Base-by-base conservation (phyloP, 2,329 filamentous ascomycete species). In the Fusarium sp. region DNA sequence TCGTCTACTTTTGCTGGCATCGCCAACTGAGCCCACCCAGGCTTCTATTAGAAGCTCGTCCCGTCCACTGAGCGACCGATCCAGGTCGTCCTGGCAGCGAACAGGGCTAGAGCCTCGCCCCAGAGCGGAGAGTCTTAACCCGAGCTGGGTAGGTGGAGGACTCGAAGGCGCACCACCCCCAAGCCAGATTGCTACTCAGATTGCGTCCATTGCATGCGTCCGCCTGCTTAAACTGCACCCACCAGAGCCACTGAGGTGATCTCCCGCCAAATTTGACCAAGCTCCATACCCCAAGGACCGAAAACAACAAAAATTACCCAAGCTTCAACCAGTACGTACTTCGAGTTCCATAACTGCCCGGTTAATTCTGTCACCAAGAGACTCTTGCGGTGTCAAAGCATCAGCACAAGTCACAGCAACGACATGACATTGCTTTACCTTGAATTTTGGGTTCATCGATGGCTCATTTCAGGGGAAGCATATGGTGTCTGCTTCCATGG, bases 171-270 rank as follows among this genome's bases (percentile, higher is more conserved):
- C 63, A 70, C 67, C 63, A 70, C 67, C 65, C 50, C 54, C 58
- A 65, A 71, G 43, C 59, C 64, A 65, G 68, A 53, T 68, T 70
- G 56, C 56, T 65, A 64, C 64, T 50, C 67, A 68, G 63, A 65
- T 65, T 71, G 59, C 64, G 50, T 26, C 52, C 56, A 58, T 58
- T 67, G 67, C 58, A 56, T 70, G 65, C 65, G 37, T 69, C 60
- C 54, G 59, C 41, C 48, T 63, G 59, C 55, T 56, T 63, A 44
- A 65, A 57, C 50, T 44, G 66, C 52, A 70, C 56, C 67, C 67
- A 71, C 67, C 48, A 65, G 49, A 53, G 60, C 39, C 68, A 71
- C 56, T 66, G 68, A 71, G 67, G 68, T 71, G 68, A 71, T 71
- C 68, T 71, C 64, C 63, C 64, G 64, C 56, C 68, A 71, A 65